Base-by-base conservation (phyloP, 768 basidiomycete species). In the Pleurotus eryngii region DNA sequence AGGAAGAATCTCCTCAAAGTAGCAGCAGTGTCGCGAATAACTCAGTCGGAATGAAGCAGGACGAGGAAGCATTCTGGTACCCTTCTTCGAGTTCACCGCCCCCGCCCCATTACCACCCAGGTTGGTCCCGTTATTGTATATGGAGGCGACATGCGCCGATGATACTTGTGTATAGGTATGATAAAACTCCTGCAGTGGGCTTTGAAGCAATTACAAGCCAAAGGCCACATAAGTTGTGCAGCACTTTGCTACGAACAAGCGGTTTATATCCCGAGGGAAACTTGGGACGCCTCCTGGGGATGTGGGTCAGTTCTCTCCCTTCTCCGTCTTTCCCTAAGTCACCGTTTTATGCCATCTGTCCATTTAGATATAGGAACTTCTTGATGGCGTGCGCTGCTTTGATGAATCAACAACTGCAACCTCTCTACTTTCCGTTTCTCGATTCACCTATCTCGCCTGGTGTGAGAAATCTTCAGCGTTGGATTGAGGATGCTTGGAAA, bases 401-500 rank as follows among this genome's bases (percentile, higher is more conserved):
- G 18, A 84, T 90, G 80, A 79, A 77, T 49, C 92, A 94, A 65
- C 69, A 70, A 53, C 56, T 68, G 11, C 87, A 90, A 65, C 80
- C 81, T 1, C 56, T 78, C 56, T 94, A 93, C 68, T 81, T 80
- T 56, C 71, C 81, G 1, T 71, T 86, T 15, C 74, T 93, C 2
- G 81, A 84, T 51, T 60, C 70, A n/a, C 81, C 82, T 3, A 70
- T 72, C 8, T 71, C 80, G 1, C 94, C 93, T 1, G 77, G 91
- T 17, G 78, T 96, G 15, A 75, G 84, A 15, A 86, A 89, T 63
- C 65, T 95, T 30, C 94, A 96, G 64, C 65, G 59, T 6, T 87
- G 87, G 85, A 84, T 97, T 46, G 89, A 96, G 67, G 75, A 79
- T 56, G 93, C 93, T 3, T 97, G 94, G 94, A 70, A 74, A 38